Evolutionary conservation across 2,329 filamentous ascomycete species (phyloP), one percentile per base, ranked within the genome.

Genomic region (Arachnomyces sp.): DNA sequence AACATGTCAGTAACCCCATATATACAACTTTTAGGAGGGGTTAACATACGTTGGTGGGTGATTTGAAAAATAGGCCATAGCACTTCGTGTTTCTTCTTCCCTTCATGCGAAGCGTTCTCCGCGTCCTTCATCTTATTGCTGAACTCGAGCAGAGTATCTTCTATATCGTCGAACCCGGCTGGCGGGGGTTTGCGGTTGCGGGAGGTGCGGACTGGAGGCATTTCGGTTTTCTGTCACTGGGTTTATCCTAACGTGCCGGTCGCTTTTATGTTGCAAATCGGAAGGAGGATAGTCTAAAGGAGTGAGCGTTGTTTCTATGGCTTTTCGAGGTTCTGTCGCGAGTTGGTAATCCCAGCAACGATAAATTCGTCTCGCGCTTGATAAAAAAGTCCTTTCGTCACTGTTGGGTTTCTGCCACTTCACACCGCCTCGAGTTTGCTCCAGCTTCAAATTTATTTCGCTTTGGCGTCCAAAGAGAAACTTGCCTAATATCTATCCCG

Each of bases 61-160:
- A 98, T 95, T 63, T 96, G 89, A 59, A 98, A 96, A 50, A 98
- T 88, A 45, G 92, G 90, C 92, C 92, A 98, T 49, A 89, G 77
- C 51, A 86, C 85, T 66, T 96, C 87, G 59, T 95, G 84, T 60
- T 89, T 89, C 78, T 84, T 74, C 75, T 87, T 76, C 68, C 85
- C 60, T 68, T 85, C 66, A 52, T 81, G 76, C 13, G 87, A 82
- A 35, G 88, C 83, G 65, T 93, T 94, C 60, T 95, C 88, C 38
- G 92, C 92, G 56, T 82, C 78, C 58, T 81, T 81, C 77, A 81
- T 79, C 59, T 79, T 79, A 63, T 80, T 81, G 55, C 68, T 66
- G 60, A 81, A 81, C 50, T 81, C 77, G 38, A 82, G 70, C 7
- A 82, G 70, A 2, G 77, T 81, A 59, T 82, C 78, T 66, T 82